phyloP scores from a whole-genome alignment of 805 yeast species.

The Candida loeiensis region DNA sequence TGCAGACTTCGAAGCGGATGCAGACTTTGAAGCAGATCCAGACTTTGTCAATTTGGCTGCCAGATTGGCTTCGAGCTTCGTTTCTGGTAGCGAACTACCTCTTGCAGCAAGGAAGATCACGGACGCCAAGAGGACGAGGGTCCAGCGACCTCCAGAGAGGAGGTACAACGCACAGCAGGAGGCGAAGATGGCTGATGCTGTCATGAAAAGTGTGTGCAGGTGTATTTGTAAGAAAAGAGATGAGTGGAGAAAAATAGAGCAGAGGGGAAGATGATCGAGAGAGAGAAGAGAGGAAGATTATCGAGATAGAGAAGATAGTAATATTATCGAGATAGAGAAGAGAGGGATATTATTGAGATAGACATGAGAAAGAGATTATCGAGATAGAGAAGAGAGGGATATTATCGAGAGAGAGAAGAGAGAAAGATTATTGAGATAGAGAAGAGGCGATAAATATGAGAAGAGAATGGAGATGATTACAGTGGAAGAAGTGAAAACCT shows the following conservation, averaged over 20 bases:
- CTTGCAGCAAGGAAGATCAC: slow-evolving; percentile 13
- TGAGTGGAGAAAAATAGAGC: neutral
- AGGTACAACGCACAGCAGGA: slow-evolving; percentile 28
- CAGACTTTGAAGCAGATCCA: no score
- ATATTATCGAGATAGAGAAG: neutral
- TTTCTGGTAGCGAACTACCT: slow-evolving; percentile 9
- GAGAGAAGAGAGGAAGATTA: no score
- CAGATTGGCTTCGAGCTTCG: neutral
- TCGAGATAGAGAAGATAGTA: no score
- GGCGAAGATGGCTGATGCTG: slow-evolving; percentile 13
- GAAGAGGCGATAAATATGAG: no score
- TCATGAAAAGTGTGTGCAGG: slow-evolving; percentile 4
- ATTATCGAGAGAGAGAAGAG: no score
- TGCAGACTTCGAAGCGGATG: no score
- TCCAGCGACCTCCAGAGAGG: slow-evolving; percentile 42
- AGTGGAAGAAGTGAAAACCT: neutral
- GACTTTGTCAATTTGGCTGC: no score
- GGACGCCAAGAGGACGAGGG: slow-evolving; percentile 20
- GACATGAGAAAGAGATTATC: no score
- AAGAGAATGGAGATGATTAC: neutral
- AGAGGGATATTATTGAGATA: no score
- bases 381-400: no score
- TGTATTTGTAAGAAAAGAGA: slow-evolving; percentile 2
- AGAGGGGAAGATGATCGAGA: neutral
- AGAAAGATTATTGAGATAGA: neutral